These are phyloP conservation scores for Cyclocybe cylindracea DNA, from an alignment of 768 basidiomycete species.

Conservation along the genomic window DNA sequence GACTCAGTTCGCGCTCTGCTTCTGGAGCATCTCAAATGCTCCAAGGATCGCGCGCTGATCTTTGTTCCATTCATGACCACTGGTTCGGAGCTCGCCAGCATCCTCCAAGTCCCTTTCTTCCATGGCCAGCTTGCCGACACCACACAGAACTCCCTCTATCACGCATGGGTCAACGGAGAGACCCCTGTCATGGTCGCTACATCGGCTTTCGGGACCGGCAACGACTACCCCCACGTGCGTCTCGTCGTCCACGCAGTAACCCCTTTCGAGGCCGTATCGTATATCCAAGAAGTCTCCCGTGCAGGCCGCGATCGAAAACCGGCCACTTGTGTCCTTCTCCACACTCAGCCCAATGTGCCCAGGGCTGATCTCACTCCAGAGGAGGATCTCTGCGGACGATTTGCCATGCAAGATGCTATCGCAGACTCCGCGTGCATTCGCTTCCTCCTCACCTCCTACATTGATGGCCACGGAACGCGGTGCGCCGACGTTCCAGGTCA, in stretches of 20 bases:
- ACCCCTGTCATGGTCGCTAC: slow-evolving; percentile 17
- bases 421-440: slow-evolving; percentile 7
- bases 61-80: slow-evolving; percentile 7
- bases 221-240: slow-evolving; percentile 20
- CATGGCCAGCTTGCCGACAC: background rate
- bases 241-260: slow-evolving; percentile 19
- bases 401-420: too few relatives aligned
- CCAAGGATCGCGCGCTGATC: slow-evolving; percentile 6
- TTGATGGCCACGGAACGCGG: background rate
- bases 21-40: background rate
- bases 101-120: slow-evolving; percentile 2
- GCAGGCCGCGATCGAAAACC: slow-evolving; percentile 17
- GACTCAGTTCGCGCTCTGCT: background rate
- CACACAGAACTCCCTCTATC: background rate
- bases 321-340: slow-evolving; percentile 5
- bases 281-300: slow-evolving; percentile 18
- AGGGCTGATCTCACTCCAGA: background rate
- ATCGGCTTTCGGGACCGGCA: slow-evolving; percentile 25
- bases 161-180: slow-evolving; percentile 8
- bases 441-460: slow-evolving; percentile 5
- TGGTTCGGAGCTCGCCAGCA: background rate
- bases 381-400: too few relatives aligned
- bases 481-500: background rate
- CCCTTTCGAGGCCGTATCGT: slow-evolving; percentile 20
- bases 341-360: background rate